These are phyloP conservation scores for Tylopilus sp. DNA, from an alignment of 768 basidiomycete species.

Conservation along the genomic window DNA sequence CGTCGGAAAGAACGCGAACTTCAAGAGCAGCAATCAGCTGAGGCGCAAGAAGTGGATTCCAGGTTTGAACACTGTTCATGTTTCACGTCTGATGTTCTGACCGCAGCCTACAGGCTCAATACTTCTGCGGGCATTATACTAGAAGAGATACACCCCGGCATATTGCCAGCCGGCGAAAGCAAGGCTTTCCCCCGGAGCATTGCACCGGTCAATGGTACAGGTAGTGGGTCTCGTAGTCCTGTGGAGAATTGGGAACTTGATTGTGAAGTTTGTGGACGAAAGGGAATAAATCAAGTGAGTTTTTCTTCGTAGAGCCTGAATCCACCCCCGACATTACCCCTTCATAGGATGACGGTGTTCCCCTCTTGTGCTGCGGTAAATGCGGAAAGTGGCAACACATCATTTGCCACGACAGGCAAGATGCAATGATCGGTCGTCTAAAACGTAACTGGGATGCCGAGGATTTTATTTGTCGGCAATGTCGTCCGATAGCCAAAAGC, in stretches of 20 bases:
- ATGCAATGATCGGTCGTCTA: conserved; percentile 57
- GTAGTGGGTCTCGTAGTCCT: conserved; percentile 51
- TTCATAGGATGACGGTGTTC: conserved; percentile 69
- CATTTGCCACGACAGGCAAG: conserved; percentile 73
- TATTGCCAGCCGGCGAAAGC: conserved; percentile 3
- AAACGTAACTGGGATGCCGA: conserved; percentile 83
- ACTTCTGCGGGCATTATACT: neutral
- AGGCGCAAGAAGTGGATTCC: conserved; percentile 5
- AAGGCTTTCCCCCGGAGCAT: neutral
- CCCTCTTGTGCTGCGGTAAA: conserved; percentile 76
- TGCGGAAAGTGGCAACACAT: conserved; percentile 93
- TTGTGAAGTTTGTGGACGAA: conserved; percentile 79
- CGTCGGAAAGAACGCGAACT: conserved; percentile 36
- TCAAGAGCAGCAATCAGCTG: conserved; percentile 21
- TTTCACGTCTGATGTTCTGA: conserved; percentile 14
- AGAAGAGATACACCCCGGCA: neutral
- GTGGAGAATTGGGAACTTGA: conserved; percentile 80
- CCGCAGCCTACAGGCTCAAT: conserved; percentile 10
- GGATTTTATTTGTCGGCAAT: conserved; percentile 73
- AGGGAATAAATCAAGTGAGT: conserved; percentile 71
- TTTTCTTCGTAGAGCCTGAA: neutral
- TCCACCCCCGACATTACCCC: conserved; percentile 7
- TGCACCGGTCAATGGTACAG: conserved; percentile 23
- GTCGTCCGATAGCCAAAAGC: conserved; percentile 32
- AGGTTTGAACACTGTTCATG: conserved; percentile 11